Base-by-base conservation (phyloP, 306 rosid species). In the Glycine soja region DNA sequence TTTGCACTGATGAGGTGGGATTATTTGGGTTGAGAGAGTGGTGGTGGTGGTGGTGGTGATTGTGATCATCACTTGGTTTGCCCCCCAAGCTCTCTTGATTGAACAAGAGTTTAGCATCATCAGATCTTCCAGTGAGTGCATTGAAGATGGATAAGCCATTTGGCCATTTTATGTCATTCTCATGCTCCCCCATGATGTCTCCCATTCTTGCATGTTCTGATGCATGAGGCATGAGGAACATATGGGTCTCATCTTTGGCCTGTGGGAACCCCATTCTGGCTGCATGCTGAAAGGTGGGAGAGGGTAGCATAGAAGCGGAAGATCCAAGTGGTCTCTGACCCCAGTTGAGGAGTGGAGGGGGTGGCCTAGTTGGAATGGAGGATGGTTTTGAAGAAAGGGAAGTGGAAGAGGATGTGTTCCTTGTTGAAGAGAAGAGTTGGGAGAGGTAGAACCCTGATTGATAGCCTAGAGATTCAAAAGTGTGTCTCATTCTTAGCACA, bases 401-500 rank as follows among this genome's bases (percentile, higher is more conserved):
- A 36, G 88, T 70, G 2, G 98, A 81, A 34, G 93, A 83, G 59
- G 94, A 86, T 24, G 79, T 54, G 87, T 82, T 93, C 84, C 94
- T 81, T 74, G 83, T 90, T 38, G 98, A 92, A 54, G 98, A 90
- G 84, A 94, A 94, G 71, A 94, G 97, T 72, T 94, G 97, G 24
- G 97, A 89, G 72, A 94, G 91, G 85, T 90, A 92, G 81, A 87
- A 90, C n/a, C 98, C 98, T 54, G 98, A 90, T 78, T 92, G 98
- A 77, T 90, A 92, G 24, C 97, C 96, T 9, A 94, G 90, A 12
- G 98, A 94, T 51, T 92, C 98, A 81, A 94, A 94, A 13, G 96
- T 94, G 74, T 89, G 97, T 76, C 98, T 94, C 98, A 94, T 94
- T 82, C 97, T 92, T 52, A 94, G 92, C 91, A 94, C 98, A 74